A percentile compares a stretch with the other conserved stretches of the same genome.
Evolutionary conservation across 306 rosid genomes (phyloP).

Genomic region (Hippophae rhamnoides): DNA sequence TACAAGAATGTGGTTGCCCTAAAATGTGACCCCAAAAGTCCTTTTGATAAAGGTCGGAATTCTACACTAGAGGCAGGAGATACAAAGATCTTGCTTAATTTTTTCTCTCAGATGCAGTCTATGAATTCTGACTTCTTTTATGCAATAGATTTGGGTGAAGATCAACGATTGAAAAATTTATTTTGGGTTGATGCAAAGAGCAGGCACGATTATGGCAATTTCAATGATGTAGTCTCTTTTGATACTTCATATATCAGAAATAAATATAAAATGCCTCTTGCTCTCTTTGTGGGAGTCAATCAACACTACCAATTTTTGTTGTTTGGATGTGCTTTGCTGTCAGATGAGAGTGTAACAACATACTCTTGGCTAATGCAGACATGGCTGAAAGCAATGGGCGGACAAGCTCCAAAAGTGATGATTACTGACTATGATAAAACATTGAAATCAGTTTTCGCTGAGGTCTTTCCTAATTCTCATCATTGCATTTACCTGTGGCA

Average conservation of each 20-base stretch:
- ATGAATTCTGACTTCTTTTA: slow-evolving; percentile 80
- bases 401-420: slow-evolving; percentile 76
- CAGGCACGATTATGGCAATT: slow-evolving; percentile 77
- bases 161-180: slow-evolving; percentile 70
- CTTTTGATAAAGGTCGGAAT: slow-evolving; percentile 77
- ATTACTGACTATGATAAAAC: slow-evolving; percentile 76
- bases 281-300: slow-evolving; percentile 87
- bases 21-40: slow-evolving; percentile 67
- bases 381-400: slow-evolving; percentile 91
- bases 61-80: slow-evolving; percentile 74
- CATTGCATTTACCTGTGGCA: slow-evolving; percentile 83
- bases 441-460: slow-evolving; percentile 58
- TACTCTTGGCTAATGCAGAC: slow-evolving; percentile 66
- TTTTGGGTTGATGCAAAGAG: slow-evolving; percentile 96
- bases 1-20: slow-evolving; percentile 90
- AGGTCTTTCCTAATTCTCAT: slow-evolving; percentile 53
- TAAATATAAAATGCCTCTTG: slow-evolving; percentile 93
- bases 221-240: slow-evolving; percentile 76
- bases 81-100: slow-evolving; percentile 60
- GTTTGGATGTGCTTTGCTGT: slow-evolving; percentile 90
- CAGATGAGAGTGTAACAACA: slow-evolving; percentile 70
- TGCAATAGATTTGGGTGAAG: slow-evolving; percentile 82
- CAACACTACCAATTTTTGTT: slow-evolving; percentile 85
- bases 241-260: slow-evolving; percentile 79
- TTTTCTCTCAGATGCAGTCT: slow-evolving; percentile 72